Evolutionary conservation across 176 grass and related monocot species (phyloP).

Genomic region (Rhynchospora pubera): DNA sequence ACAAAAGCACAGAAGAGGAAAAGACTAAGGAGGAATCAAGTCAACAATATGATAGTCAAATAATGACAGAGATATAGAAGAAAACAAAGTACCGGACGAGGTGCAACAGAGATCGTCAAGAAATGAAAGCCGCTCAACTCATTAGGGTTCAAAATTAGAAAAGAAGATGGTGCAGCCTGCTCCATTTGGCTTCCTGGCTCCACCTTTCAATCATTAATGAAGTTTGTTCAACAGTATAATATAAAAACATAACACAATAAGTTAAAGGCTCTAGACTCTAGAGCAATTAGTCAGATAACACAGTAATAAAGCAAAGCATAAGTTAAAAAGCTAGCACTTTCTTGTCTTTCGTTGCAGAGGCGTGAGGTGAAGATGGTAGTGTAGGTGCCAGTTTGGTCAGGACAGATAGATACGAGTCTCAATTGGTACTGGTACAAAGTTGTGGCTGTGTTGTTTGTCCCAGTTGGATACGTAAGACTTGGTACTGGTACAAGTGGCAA

Average conservation of each 20-base stretch:
- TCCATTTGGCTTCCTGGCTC: slow-evolving; percentile 99
- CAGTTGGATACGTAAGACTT: too few relatives aligned
- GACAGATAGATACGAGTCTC: too few relatives aligned
- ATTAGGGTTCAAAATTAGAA: slow-evolving; percentile 64
- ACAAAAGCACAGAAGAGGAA: neutral
- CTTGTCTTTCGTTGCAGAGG: too few relatives aligned
- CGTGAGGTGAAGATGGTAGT: too few relatives aligned
- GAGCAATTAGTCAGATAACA: neutral
- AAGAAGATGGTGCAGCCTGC: slow-evolving; percentile 86
- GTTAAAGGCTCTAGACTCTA: neutral
- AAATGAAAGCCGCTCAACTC: slow-evolving; percentile 76
- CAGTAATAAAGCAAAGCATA: neutral
- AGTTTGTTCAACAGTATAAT: neutral
- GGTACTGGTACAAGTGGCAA: too few relatives aligned
- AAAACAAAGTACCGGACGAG: slow-evolving; percentile 59
- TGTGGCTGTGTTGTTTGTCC: too few relatives aligned
- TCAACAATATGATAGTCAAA: slow-evolving; percentile 17
- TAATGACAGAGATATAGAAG: slow-evolving; percentile 12
- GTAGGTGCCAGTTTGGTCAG: too few relatives aligned
- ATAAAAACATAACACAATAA: neutral
- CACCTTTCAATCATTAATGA: slow-evolving; percentile 47
- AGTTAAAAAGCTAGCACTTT: neutral
- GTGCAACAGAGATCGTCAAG: slow-evolving; percentile 90
- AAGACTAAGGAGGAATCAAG: slow-evolving; percentile 8
- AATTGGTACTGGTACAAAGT: too few relatives aligned